phyloP scores from a whole-genome alignment of 1,284 basidiomycete genomes.

The Ustilago crameri region DNA sequence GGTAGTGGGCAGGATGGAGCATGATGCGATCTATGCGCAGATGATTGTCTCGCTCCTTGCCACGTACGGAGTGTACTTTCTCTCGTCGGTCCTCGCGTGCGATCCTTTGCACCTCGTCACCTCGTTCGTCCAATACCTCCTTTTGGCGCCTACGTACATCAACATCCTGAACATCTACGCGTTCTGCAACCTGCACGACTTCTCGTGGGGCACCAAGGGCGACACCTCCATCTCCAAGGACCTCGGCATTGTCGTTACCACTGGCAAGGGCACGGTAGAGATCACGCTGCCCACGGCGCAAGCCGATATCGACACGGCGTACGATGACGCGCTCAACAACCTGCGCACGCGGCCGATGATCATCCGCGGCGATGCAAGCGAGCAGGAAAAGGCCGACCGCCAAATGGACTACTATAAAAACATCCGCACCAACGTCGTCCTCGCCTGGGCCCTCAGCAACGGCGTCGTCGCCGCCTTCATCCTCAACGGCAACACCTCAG shows the following conservation, averaged over 20 bases:
- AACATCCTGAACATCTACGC: constrained; percentile 74
- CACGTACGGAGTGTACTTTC: constrained; percentile 77
- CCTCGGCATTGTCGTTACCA: constrained; percentile 64
- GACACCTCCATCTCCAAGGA: constrained; percentile 58
- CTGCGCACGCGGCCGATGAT: constrained; percentile 75
- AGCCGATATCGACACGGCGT: constrained; percentile 86
- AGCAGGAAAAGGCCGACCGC: constrained; percentile 59
- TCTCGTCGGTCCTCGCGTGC: constrained; percentile 79
- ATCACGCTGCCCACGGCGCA: constrained; percentile 86
- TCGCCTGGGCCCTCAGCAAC: constrained; percentile 86
- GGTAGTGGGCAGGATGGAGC: constrained; percentile 68
- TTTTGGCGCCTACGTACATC: constrained; percentile 91
- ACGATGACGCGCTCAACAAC: constrained; percentile 87
- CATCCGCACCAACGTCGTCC: constrained; percentile 87
- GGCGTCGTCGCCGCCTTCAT: constrained; percentile 64
- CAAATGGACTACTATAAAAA: constrained; percentile 72
- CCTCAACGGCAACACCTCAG: constrained; percentile 46
- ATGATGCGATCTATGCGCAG: constrained; percentile 74
- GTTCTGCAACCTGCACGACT: constrained; percentile 60
- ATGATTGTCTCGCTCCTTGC: constrained; percentile 87
- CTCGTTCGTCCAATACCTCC: constrained; percentile 89
- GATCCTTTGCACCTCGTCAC: constrained; percentile 93
- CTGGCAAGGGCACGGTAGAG: constrained; percentile 74
- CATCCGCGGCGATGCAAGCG: constrained; percentile 62
- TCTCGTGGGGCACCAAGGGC: constrained; percentile 70